Conservation (phyloP, 108 stramenopile genomes). For the Aurantiochytrium sp. region DNA sequence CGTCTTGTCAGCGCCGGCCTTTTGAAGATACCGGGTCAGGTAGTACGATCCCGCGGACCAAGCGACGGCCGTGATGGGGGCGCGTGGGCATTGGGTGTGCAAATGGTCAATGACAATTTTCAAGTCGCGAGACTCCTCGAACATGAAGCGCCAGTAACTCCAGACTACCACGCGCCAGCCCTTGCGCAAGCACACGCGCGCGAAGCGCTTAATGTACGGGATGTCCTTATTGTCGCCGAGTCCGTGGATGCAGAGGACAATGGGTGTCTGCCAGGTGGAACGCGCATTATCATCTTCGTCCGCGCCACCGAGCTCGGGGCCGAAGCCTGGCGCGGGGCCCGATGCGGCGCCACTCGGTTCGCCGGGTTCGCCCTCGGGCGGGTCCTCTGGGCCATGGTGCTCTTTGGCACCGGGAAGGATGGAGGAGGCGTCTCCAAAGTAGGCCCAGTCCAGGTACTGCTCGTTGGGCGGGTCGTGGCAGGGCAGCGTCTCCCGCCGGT, state of each 20-base stretch:
- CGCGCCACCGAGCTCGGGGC: background rate
- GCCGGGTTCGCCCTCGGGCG: background rate
- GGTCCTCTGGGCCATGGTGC: background rate
- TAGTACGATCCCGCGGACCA: slow-evolving; percentile 24
- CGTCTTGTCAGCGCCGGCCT: background rate
- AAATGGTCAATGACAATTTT: background rate
- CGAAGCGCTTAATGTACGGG: slow-evolving; percentile 16
- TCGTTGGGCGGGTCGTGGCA: slow-evolving; percentile 20
- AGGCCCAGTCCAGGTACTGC: slow-evolving; percentile 1
- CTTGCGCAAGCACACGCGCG: background rate
- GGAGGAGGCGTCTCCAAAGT: background rate
- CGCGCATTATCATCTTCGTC: background rate
- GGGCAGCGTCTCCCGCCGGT: slow-evolving; percentile 6
- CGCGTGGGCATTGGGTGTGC: background rate
- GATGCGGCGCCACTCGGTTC: too few species aligned
- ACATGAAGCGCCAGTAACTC: background rate
- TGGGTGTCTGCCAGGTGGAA: background rate
- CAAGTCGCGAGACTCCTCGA: slow-evolving; percentile 13
- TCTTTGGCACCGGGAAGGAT: background rate
- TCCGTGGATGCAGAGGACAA: slow-evolving; percentile 17
- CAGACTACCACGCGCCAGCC: slow-evolving; percentile 24
- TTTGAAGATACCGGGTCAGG: slow-evolving; percentile 1
- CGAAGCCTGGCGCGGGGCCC: background rate
- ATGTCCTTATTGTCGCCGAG: slow-evolving; percentile 6
- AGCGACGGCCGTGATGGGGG: slow-evolving; percentile 9